phyloP scores from a whole-genome alignment of 768 basidiomycete genomes.

The Russula virescens region DNA sequence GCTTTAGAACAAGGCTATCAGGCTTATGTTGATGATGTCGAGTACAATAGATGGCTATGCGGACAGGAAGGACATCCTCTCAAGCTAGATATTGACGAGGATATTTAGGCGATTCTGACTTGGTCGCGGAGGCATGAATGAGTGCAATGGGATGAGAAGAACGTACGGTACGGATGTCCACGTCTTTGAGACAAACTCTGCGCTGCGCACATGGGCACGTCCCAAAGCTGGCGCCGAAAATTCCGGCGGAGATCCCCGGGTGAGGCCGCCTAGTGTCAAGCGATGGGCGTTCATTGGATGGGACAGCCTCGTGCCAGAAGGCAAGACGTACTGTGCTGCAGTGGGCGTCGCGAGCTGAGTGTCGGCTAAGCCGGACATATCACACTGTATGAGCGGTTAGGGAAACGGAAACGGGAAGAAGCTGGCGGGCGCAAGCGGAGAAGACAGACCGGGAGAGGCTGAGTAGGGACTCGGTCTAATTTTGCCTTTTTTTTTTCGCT shows the following conservation, averaged over 20 bases:
- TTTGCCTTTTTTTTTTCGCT: too few relatives aligned
- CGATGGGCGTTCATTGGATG: background rate
- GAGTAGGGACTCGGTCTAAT: too few relatives aligned
- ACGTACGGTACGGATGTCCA: background rate
- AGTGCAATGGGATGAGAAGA: background rate
- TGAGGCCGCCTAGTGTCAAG: background rate
- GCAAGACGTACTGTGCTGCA: background rate
- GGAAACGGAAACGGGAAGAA: background rate
- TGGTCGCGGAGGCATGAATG: background rate
- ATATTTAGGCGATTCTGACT: background rate
- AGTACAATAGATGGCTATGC: background rate
- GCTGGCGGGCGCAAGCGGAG: too few relatives aligned
- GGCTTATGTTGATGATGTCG: background rate
- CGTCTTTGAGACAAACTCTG: too few relatives aligned
- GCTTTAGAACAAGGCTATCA: slow-evolving; percentile 9
- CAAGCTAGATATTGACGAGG: background rate
- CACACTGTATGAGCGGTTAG: background rate
- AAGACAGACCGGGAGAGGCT: too few relatives aligned
- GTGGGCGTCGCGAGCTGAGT: background rate
- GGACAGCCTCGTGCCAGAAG: background rate
- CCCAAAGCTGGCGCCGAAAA: background rate
- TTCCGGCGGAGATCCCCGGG: background rate
- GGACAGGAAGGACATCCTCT: background rate
- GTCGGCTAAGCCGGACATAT: too few relatives aligned
- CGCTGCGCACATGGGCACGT: too few relatives aligned